phyloP scores from a whole-genome alignment of 1,284 basidiomycete genomes.

The Rugosomyces carneus region DNA sequence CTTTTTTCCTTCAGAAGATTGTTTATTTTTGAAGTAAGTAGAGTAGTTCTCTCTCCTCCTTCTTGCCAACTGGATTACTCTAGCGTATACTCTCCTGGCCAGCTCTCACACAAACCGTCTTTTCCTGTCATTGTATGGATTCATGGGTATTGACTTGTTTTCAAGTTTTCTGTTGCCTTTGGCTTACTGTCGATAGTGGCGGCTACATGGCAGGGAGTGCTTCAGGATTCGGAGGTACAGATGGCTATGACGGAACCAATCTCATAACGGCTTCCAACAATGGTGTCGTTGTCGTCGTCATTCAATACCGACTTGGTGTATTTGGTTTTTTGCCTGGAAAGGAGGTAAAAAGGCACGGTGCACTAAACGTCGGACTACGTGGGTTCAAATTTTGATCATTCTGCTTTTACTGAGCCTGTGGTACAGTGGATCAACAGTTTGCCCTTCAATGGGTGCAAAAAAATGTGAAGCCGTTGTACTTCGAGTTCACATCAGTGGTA shows the following conservation, averaged over 20 bases:
- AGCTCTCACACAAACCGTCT: conserved; percentile 20
- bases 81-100: conserved; percentile 16
- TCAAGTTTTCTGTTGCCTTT: background rate
- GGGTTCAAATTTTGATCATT: conserved; percentile 10
- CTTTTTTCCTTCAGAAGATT: conserved; percentile 28
- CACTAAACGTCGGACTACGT: conserved; percentile 33
- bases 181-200: conserved; percentile 17
- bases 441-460: conserved; percentile 36
- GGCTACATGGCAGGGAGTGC: conserved; percentile 25
- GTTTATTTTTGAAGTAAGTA: conserved; percentile 35
- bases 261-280: conserved; percentile 23
- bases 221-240: conserved; percentile 14
- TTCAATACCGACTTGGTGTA: conserved; percentile 37
- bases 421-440: conserved; percentile 35
- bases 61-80: too few relatives aligned
- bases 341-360: conserved; percentile 28
- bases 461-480: conserved; percentile 22
- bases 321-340: conserved; percentile 35
- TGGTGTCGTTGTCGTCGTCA: conserved; percentile 29
- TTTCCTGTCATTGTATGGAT: conserved; percentile 37
- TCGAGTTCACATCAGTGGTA: too few relatives aligned
- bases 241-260: conserved; percentile 22
- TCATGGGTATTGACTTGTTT: conserved; percentile 31
- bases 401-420: background rate
- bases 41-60: background rate